Evolutionary conservation across 345 rosid genomes (phyloP).

Genomic region (Diplotaxis tenuifolia): DNA sequence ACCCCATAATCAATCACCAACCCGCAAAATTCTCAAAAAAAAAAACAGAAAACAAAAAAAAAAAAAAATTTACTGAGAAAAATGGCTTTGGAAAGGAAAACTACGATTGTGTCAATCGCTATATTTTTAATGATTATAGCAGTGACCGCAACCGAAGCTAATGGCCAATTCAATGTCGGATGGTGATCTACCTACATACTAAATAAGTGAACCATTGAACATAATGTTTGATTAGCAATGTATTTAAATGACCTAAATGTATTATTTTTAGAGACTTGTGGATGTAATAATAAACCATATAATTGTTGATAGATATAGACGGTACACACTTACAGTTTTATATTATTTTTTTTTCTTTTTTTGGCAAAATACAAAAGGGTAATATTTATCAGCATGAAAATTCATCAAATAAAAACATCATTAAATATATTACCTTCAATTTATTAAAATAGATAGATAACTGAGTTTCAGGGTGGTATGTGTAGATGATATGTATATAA

Average conservation of each 20-base stretch:
- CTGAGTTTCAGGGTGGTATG: too few species aligned
- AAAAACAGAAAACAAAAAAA: not conserved
- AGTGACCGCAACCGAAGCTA: not conserved
- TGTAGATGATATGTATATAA: too few species aligned
- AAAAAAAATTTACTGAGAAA: not conserved
- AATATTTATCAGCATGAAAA: too few species aligned
- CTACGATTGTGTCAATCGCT: not conserved
- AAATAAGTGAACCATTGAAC: not conserved
- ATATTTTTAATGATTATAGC: not conserved
- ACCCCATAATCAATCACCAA: not conserved
- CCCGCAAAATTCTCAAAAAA: not conserved
- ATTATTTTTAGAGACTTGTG: not conserved
- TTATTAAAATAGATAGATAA: too few species aligned
- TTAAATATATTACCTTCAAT: too few species aligned
- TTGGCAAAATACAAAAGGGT: not conserved
- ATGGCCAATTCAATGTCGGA: slow-evolving; percentile 8
- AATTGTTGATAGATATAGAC: not conserved
- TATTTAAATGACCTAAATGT: not conserved
- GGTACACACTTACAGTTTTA: not conserved
- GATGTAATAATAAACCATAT: not conserved
- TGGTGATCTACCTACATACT: not conserved
- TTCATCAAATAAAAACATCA: too few species aligned
- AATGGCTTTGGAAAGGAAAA: slow-evolving; percentile 23
- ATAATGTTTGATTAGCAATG: not conserved
- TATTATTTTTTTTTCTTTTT: not conserved